Conservation (phyloP, 176 grass and related monocot genomes). For the Musa itinerans region DNA sequence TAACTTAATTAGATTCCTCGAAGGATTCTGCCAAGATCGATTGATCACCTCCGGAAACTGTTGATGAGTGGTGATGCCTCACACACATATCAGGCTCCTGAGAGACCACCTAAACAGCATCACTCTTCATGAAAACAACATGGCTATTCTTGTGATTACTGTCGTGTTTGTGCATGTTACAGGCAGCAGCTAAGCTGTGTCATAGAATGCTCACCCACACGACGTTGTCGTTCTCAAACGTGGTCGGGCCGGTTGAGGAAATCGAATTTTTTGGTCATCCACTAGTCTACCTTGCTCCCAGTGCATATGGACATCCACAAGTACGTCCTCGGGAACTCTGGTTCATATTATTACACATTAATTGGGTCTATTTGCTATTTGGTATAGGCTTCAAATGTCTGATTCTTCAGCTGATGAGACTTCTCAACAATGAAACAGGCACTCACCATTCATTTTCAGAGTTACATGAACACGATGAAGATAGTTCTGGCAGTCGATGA, state of each 20-base stretch:
- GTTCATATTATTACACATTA: too few species aligned
- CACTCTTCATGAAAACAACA: too few species aligned
- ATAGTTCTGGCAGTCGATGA: conserved; percentile 66
- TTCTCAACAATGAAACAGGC: conserved; percentile 29
- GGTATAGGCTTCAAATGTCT: too few species aligned
- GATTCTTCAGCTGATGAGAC: not conserved
- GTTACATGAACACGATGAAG: conserved; percentile 62
- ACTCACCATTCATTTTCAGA: conserved; percentile 71
- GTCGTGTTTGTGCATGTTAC: not conserved
- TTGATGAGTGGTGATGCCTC: too few species aligned
- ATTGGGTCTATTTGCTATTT: too few species aligned
- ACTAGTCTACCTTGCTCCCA: conserved; percentile 8
- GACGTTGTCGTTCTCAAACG: conserved; percentile 10
- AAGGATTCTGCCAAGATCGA: too few species aligned
- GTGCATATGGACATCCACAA: conserved; percentile 7
- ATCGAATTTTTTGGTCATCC: conserved; percentile 16
- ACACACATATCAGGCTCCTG: too few species aligned
- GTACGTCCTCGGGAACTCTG: not conserved
- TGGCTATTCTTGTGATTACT: not conserved
- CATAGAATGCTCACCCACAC: conserved; percentile 11
- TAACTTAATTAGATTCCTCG: too few species aligned
- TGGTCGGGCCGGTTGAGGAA: conserved; percentile 9
- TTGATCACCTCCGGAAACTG: too few species aligned
- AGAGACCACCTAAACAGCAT: too few species aligned
- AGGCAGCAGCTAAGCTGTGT: conserved; percentile 8